Percentiles rank a stretch among this genome's conserved stretches.
phyloP scores from a whole-genome alignment of 495 filamentous ascomycete species.

The Penicillium odoratum region DNA sequence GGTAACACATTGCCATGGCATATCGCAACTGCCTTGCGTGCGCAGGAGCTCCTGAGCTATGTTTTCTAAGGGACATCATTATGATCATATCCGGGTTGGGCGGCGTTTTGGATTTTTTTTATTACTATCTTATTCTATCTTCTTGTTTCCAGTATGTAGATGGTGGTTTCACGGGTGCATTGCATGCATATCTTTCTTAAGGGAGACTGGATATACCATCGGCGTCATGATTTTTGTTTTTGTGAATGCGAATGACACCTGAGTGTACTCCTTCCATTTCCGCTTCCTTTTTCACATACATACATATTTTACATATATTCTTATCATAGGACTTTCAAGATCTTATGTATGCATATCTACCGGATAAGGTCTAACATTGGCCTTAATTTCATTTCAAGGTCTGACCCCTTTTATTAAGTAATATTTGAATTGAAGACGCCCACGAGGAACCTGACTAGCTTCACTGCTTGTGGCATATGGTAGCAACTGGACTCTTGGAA shows the following conservation, averaged over 20 bases:
- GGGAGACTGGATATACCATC: conserved; percentile 18
- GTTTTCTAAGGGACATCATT: conserved; percentile 33
- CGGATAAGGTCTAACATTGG: neutral
- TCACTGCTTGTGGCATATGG: neutral
- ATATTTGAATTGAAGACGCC: neutral
- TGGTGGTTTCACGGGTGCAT: conserved; percentile 15
- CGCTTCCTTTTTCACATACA: too few relatives aligned
- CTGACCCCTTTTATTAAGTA: neutral
- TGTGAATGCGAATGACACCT: conserved; percentile 1
- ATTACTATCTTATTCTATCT: conserved; percentile 12
- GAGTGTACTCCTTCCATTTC: neutral
- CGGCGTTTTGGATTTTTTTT: conserved; percentile 21
- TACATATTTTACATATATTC: too few relatives aligned
- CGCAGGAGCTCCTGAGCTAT: conserved; percentile 48
- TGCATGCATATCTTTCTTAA: conserved; percentile 11
- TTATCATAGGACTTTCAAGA: neutral
- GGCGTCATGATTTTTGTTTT: conserved; percentile 20
- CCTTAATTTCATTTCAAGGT: neutral
- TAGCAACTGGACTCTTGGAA: neutral
- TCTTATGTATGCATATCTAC: neutral
- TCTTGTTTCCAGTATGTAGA: conserved; percentile 16
- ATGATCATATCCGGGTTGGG: conserved; percentile 6
- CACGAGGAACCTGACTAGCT: neutral
- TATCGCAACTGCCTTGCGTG: conserved; percentile 75
- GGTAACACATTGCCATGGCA: conserved; percentile 78